These are phyloP conservation scores for Penicillium waksmanii DNA, from an alignment of 495 filamentous ascomycete genomes.

Conservation along the genomic window DNA sequence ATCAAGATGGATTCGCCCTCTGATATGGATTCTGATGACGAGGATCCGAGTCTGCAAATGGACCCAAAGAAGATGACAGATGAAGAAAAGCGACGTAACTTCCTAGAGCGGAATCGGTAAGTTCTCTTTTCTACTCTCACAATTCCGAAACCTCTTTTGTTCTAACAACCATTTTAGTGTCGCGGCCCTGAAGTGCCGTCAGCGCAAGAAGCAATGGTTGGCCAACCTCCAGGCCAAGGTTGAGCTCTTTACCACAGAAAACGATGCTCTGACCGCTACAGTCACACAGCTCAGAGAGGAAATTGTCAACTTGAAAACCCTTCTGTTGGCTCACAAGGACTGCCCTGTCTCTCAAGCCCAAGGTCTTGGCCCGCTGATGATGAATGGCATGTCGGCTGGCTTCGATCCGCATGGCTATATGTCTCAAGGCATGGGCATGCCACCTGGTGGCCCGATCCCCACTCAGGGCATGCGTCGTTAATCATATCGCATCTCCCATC, in stretches of 20 bases:
- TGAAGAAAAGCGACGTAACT: constrained; percentile 98
- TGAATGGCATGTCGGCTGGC: constrained; percentile 57
- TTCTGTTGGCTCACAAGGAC: constrained; percentile 94
- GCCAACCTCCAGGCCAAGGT: constrained; percentile 94
- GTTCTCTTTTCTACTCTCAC: constrained; percentile 29
- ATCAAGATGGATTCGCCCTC: constrained; percentile 62
- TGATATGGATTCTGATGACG: constrained; percentile 61
- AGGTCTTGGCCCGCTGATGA: constrained; percentile 69
- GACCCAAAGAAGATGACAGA: constrained; percentile 92
- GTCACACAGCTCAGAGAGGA: constrained; percentile 88
- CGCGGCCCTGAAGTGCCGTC: constrained; percentile 93
- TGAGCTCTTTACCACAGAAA: constrained; percentile 87
- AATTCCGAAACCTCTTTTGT: neutral
- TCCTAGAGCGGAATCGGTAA: constrained; percentile 94
- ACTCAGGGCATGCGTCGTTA: constrained; percentile 44
- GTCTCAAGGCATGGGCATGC: constrained; percentile 45
- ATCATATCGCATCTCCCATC: constrained; percentile 2
- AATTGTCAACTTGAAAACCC: constrained; percentile 91
- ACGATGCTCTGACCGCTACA: constrained; percentile 81
- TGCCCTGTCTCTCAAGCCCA: constrained; percentile 91
- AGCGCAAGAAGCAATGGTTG: constrained; percentile 99
- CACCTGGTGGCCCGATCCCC: constrained; percentile 42
- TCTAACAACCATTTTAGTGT: constrained; percentile 64
- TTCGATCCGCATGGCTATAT: constrained; percentile 46
- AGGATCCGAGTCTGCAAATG: constrained; percentile 46